Evolutionary conservation across 305 asterid genomes (phyloP).

Genomic region (Fraxinus greggii): DNA sequence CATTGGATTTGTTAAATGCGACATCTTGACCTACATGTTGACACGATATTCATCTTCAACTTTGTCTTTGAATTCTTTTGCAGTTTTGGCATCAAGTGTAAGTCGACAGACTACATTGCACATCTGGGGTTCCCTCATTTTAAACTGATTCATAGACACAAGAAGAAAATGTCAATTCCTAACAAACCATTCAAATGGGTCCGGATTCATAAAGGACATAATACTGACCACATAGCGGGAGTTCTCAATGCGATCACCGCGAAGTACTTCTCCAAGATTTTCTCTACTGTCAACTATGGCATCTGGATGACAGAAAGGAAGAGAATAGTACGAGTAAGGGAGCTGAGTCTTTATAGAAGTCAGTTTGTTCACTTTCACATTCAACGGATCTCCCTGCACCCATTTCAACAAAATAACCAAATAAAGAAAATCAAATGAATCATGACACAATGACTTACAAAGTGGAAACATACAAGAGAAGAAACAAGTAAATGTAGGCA

Average conservation of each 20-base stretch:
- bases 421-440: not conserved
- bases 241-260: slow-evolving; percentile 81
- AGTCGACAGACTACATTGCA: slow-evolving; percentile 62
- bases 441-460: not conserved
- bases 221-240: slow-evolving; percentile 57
- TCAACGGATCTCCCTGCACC: slow-evolving; percentile 57
- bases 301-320: slow-evolving; percentile 63
- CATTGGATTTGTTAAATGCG: slow-evolving; percentile 9
- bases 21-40: slow-evolving; percentile 56
- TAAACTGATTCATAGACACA: slow-evolving; percentile 50
- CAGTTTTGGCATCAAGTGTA: slow-evolving; percentile 56
- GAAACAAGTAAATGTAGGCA: not conserved
- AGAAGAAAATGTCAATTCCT: slow-evolving; percentile 19
- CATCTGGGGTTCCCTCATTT: slow-evolving; percentile 81
- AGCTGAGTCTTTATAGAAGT: slow-evolving; percentile 77
- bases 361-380: slow-evolving; percentile 74
- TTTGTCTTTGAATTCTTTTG: slow-evolving; percentile 68
- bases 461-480: not conserved
- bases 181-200: not conserved
- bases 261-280: slow-evolving; percentile 85
- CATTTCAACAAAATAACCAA: slow-evolving; percentile 5
- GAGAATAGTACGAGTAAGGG: slow-evolving; percentile 69
- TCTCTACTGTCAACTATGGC: slow-evolving; percentile 68
- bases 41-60: slow-evolving; percentile 74
- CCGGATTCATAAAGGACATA: slow-evolving; percentile 16